Conservation (phyloP, 176 grass and related monocot species). For the Calamus simplicifolius region DNA sequence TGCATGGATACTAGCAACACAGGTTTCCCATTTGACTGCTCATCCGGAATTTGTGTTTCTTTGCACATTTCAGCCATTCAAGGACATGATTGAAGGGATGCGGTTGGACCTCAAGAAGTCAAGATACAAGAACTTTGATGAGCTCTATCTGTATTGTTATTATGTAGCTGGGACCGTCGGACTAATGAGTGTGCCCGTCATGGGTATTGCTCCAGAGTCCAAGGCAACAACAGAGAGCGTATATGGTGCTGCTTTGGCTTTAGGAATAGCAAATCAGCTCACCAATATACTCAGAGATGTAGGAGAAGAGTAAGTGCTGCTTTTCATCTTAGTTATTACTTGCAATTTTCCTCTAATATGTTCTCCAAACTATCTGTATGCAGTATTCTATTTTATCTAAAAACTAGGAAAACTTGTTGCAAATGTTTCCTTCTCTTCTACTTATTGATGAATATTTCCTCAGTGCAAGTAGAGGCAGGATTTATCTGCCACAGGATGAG, state of each 20-base stretch:
- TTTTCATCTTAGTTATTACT: too few relatives aligned
- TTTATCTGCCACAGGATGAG: slow-evolving; percentile 81
- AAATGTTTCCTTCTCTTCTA: neutral
- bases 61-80: slow-evolving; percentile 48
- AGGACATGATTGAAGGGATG: slow-evolving; percentile 97
- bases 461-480: slow-evolving; percentile 74
- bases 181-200: slow-evolving; percentile 77
- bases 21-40: neutral
- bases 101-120: slow-evolving; percentile 61
- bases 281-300: slow-evolving; percentile 90
- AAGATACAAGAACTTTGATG: slow-evolving; percentile 75
- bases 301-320: slow-evolving; percentile 62
- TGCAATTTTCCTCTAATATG: too few relatives aligned
- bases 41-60: neutral
- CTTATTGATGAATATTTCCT: neutral
- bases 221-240: slow-evolving; percentile 37
- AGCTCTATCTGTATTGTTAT: slow-evolving; percentile 95
- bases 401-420: too few relatives aligned
- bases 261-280: slow-evolving; percentile 88
- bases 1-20: too few relatives aligned
- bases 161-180: slow-evolving; percentile 83
- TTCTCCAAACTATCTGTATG: too few relatives aligned
- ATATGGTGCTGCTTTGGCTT: slow-evolving; percentile 58
- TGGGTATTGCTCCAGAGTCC: slow-evolving; percentile 70
- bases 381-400: too few relatives aligned